phyloP scores from a whole-genome alignment of 1,284 basidiomycete genomes.

The Entoloma clypeatum region DNA sequence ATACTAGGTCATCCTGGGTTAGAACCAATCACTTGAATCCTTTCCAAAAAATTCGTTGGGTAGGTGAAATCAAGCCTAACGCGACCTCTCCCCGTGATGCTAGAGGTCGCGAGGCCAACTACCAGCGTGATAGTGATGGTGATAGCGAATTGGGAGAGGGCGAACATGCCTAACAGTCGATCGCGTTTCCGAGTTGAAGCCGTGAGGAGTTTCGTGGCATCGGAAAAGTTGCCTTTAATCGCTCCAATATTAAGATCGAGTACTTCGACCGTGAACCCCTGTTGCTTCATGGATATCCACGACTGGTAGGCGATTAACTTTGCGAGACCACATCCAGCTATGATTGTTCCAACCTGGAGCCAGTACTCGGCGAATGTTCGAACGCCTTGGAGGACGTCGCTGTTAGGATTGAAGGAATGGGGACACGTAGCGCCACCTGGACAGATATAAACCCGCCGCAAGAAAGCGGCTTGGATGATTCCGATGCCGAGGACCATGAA shows the following conservation, averaged over 20 bases:
- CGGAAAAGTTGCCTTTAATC: conserved; percentile 5
- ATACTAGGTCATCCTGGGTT: too few species aligned
- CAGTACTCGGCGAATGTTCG: conserved; percentile 17
- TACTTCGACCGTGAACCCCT: conserved; percentile 15
- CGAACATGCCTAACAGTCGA: conserved; percentile 10
- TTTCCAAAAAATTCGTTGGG: too few species aligned
- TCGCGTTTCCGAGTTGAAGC: conserved; percentile 14
- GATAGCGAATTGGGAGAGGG: conserved; percentile 11
- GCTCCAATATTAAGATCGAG: conserved; percentile 17
- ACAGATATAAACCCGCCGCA: conserved; percentile 13
- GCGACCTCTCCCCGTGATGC: too few species aligned
- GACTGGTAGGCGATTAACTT: conserved; percentile 17
- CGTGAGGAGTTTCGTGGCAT: conserved; percentile 6
- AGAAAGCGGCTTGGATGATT: conserved; percentile 7
- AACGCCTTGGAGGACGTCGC: conserved; percentile 13
- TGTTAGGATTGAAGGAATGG: conserved; percentile 15
- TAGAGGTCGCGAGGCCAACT: conserved; percentile 14
- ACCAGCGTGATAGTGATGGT: conserved; percentile 11
- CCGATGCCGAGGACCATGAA: conserved; percentile 17
- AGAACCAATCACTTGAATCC: too few species aligned
- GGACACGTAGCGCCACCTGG: conserved; percentile 11
- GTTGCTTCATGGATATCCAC: conserved; percentile 16
- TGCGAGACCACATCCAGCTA: conserved; percentile 11
- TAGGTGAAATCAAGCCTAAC: too few species aligned
- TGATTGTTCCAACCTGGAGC: conserved; percentile 13